A percentile compares a stretch with the other conserved stretches of the same genome.
Conservation (phyloP, 345 rosid species). For the Pistacia integerrima region DNA sequence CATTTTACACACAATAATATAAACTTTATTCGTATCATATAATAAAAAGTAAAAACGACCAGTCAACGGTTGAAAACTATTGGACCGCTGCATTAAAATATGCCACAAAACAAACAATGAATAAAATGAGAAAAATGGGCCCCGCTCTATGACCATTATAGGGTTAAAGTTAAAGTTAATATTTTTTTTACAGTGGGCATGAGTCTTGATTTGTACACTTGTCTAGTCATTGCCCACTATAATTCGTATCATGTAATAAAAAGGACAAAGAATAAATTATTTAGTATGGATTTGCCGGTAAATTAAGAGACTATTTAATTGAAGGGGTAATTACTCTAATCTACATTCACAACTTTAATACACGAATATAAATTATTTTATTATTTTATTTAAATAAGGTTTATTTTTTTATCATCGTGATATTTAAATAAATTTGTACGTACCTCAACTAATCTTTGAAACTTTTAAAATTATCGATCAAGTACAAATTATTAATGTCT, state of each 20-base stretch:
- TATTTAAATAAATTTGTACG: too few relatives aligned
- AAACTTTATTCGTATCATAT: not conserved
- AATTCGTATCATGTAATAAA: not conserved
- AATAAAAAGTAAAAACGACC: not conserved
- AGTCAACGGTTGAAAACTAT: conserved; percentile 6
- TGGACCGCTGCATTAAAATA: not conserved
- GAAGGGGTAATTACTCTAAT: too few relatives aligned
- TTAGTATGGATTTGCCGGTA: not conserved
- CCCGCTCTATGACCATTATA: not conserved
- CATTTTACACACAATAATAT: not conserved
- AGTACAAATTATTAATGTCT: too few relatives aligned
- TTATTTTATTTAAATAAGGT: too few relatives aligned
- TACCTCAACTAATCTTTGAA: too few relatives aligned
- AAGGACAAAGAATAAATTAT: not conserved
- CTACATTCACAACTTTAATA: too few relatives aligned
- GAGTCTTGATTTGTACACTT: conserved; percentile 40
- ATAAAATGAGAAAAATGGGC: too few relatives aligned
- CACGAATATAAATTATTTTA: too few relatives aligned
- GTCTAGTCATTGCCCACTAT: conserved; percentile 34
- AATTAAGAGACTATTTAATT: too few relatives aligned
- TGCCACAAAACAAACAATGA: too few relatives aligned
- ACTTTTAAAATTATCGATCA: too few relatives aligned
- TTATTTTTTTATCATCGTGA: too few relatives aligned
- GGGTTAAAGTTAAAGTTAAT: not conserved
- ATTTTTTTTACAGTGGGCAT: not conserved